These are phyloP conservation scores for Cymodocea nodosa DNA, from an alignment of 116 monocot genomes.

Conservation along the genomic window DNA sequence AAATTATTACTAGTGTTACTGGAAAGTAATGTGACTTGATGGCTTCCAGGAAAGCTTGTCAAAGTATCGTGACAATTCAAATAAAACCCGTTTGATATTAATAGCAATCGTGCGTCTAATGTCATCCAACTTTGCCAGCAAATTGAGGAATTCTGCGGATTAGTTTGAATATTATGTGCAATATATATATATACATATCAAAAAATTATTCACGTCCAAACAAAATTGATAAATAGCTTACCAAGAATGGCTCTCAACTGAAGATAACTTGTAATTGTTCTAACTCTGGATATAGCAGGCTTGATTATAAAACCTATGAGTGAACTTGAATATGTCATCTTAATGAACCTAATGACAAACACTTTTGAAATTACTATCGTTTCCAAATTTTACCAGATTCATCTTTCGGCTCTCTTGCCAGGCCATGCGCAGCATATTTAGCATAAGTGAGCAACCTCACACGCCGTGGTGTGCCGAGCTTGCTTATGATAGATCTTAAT, in stretches of 20 bases:
- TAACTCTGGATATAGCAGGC: constrained; percentile 14
- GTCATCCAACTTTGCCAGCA: constrained; percentile 8
- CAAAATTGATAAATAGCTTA: constrained; percentile 13
- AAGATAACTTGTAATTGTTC: constrained; percentile 36
- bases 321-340: not conserved
- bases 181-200: not conserved
- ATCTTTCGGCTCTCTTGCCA: constrained; percentile 10
- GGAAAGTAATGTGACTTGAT: too few relatives aligned
- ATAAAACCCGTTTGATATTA: constrained; percentile 2
- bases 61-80: not conserved
- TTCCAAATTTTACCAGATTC: constrained; percentile 19
- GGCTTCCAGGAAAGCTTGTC: not conserved
- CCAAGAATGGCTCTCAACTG: constrained; percentile 50
- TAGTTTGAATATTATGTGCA: not conserved
- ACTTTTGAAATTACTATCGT: not conserved
- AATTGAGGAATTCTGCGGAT: constrained; percentile 10
- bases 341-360: not conserved
- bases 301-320: constrained; percentile 25
- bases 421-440: constrained; percentile 68
- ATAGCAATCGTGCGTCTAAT: not conserved
- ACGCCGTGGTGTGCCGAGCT: constrained; percentile 51
- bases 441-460: constrained; percentile 63
- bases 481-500: constrained; percentile 65
- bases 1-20: too few relatives aligned
- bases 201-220: not conserved